Percentiles rank a stretch among this genome's conserved stretches.
Evolutionary conservation across 805 yeast species (phyloP).

Genomic region (Pichia insulana): DNA sequence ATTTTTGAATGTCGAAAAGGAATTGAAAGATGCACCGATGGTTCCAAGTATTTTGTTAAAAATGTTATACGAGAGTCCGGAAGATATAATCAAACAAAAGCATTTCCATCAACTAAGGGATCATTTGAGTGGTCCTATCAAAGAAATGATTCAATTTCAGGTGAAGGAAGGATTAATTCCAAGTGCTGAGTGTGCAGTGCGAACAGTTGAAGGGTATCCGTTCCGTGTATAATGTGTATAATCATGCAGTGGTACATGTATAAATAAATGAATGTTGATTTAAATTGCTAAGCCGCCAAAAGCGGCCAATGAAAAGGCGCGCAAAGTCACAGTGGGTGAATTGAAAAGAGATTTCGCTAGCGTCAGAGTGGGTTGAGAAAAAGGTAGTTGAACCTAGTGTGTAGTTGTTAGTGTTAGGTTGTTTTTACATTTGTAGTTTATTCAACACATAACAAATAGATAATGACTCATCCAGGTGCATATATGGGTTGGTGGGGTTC

Average conservation of each 20-base stretch:
- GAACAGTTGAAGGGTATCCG: constrained; percentile 17
- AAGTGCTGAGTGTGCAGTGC: constrained; percentile 19
- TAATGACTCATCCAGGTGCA: constrained; percentile 44
- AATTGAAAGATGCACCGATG: constrained; percentile 40
- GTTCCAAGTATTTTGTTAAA: constrained; percentile 35
- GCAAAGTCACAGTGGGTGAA: background rate
- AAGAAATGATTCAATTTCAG: constrained; percentile 33
- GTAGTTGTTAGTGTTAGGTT: background rate
- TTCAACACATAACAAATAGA: background rate
- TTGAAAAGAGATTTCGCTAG: too few species aligned
- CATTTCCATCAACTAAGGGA: constrained; percentile 35
- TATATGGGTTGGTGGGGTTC: constrained; percentile 98
- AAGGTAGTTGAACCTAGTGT: background rate
- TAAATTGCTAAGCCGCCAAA: too few species aligned
- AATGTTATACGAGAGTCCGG: constrained; percentile 39
- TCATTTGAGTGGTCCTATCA: constrained; percentile 33
- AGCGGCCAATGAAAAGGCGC: constrained; percentile 8
- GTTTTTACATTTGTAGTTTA: background rate
- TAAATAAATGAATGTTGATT: too few species aligned
- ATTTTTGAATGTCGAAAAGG: constrained; percentile 31
- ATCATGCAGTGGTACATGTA: too few species aligned
- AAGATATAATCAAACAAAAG: constrained; percentile 37
- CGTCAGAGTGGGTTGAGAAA: background rate
- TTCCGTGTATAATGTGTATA: constrained; percentile 13
- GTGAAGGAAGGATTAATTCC: constrained; percentile 31